Conservation (phyloP, 164 flowering plant species). For the Berberis vulgaris region DNA sequence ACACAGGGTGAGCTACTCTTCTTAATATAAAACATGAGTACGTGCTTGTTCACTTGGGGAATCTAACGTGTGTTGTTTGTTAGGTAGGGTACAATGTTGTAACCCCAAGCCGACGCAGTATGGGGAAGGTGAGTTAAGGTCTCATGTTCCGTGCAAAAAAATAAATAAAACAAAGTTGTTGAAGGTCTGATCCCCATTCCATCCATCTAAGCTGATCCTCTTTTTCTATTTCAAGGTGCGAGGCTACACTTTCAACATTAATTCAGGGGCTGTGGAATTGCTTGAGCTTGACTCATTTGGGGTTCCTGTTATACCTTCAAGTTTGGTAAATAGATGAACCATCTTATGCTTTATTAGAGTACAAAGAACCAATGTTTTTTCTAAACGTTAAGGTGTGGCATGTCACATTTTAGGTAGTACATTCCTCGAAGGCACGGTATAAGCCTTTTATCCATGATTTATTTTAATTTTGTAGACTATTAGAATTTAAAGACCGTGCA, state of each 20-base stretch:
- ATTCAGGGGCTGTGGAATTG: conserved; percentile 58
- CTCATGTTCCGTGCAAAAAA: not conserved
- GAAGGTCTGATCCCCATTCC: not conserved
- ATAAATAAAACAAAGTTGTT: not conserved
- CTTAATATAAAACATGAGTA: no score
- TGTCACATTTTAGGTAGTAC: not conserved
- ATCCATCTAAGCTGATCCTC: not conserved
- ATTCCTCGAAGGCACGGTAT: not conserved
- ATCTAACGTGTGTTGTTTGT: conserved; percentile 5
- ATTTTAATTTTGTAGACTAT: no score
- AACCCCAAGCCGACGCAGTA: conserved; percentile 42
- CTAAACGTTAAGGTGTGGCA: not conserved
- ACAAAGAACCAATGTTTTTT: no score
- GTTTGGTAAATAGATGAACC: conserved; percentile 43
- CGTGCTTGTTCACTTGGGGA: not conserved
- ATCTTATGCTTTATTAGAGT: no score
- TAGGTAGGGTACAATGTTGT: conserved; percentile 83
- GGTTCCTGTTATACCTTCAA: conserved; percentile 70
- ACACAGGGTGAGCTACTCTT: no score
- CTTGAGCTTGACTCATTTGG: conserved; percentile 90
- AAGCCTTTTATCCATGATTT: not conserved
- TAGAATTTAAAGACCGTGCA: no score
- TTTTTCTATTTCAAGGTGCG: conserved; percentile 42
- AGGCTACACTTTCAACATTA: conserved; percentile 62
- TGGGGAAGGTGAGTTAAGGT: conserved; percentile 57